Evolutionary conservation across 441 rosid species (phyloP).

Genomic region (Theobroma grandiflorum): DNA sequence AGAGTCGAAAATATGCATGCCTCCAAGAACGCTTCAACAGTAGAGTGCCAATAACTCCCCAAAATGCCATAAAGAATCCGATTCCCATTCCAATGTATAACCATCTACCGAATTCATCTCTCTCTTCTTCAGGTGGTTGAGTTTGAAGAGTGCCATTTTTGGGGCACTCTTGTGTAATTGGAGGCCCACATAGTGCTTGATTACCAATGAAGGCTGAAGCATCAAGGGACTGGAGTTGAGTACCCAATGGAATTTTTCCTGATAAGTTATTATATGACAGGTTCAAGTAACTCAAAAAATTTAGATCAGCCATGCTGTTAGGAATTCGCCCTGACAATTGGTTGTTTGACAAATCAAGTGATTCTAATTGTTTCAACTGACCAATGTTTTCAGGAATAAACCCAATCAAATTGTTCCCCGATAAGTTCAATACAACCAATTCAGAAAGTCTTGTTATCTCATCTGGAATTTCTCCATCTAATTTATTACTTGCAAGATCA

Average conservation of each 20-base stretch:
- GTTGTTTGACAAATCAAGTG: conserved; percentile 38
- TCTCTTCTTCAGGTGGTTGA: background rate
- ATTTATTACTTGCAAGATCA: conserved; percentile 32
- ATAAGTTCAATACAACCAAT: conserved; percentile 35
- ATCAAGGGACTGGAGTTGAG: conserved; percentile 31
- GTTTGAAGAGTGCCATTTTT: background rate
- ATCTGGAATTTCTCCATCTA: conserved; percentile 28
- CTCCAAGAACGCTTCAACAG: background rate
- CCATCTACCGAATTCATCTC: background rate
- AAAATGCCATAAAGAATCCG: conserved; percentile 17
- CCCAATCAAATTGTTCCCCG: conserved; percentile 33
- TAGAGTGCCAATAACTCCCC: conserved; percentile 14
- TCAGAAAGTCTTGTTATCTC: conserved; percentile 22
- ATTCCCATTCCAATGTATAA: conserved; percentile 9
- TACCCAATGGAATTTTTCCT: conserved; percentile 35
- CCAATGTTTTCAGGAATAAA: conserved; percentile 33
- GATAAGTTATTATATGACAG: conserved; percentile 32
- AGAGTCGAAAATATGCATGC: background rate
- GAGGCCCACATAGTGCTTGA: conserved; percentile 30
- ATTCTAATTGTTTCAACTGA: conserved; percentile 24
- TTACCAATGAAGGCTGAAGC: conserved; percentile 24
- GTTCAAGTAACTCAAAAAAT: conserved; percentile 21
- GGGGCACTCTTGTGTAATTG: conserved; percentile 17
- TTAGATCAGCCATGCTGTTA: background rate
- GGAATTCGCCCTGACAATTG: conserved; percentile 31